Evolutionary conservation across 108 stramenopile genomes (phyloP), one percentile per base, ranked within the genome.

Genomic region (Fragilariopsis cylindrus): DNA sequence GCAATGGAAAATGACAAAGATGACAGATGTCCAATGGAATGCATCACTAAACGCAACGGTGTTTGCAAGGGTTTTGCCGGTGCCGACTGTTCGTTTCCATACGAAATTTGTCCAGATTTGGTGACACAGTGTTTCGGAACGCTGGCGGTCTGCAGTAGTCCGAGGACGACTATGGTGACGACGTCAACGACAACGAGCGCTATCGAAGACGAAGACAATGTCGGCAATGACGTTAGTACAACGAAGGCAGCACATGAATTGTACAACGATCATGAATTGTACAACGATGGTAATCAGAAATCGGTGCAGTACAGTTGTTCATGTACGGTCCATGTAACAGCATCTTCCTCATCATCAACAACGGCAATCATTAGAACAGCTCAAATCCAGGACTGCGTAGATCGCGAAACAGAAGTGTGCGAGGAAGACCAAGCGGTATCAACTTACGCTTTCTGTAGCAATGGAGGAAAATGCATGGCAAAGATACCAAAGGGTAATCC

Each of bases 401-500:
- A 78, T 76, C 80, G 74, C 15, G 76, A 77, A 21, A 77, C 84
- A 3, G 80, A 78, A 55, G 76, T 71, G 19, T 89, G 88, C 66
- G 82, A 84, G 74, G 56, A 46, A 11, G 75, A 80, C 30, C 72
- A 69, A 5, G 73, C 74, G 46, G 45, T 53, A 12, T 80, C 72
- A 55, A 74, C 72, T 56, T 84, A 79, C 67, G 79, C 83, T n/a
- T 89, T 87, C 75, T 89, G 88, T 67, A 84, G 79, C 45, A 89
- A 89, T 66, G 81, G 73, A 15, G 88, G 88, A 48, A 72, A 62
- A n/a, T 89, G 88, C 65, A 18, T 44, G 16, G 79, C 65, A 2
- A 66, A 76, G 6, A 70, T 85, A 7, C 58, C 66, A 16, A 63
- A 75, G 40, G 82, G 74, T 44, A 71, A 85, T 62, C 48, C 44